Conservation (phyloP, 768 basidiomycete species). For the Agrocybe pediades region DNA sequence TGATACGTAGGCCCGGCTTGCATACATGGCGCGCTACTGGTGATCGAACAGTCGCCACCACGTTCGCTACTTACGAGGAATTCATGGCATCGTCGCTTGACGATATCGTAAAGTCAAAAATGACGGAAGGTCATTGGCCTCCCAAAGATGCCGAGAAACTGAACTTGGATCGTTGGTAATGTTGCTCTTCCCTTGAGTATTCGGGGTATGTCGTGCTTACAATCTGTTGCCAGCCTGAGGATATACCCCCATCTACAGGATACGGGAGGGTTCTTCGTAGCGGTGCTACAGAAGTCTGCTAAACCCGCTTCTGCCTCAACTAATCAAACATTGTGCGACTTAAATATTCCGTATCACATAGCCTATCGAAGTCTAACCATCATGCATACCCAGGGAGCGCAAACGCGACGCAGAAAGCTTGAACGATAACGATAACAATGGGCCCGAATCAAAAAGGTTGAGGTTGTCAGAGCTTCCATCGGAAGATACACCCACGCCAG, state of each 20-base stretch:
- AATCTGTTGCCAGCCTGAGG: conserved; percentile 59
- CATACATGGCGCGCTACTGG: conserved; percentile 77
- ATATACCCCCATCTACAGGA: conserved; percentile 96
- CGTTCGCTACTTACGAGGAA: conserved; percentile 61
- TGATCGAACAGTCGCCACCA: conserved; percentile 49
- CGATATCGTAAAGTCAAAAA: conserved; percentile 55
- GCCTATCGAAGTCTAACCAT: background rate
- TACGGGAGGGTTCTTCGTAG: conserved; percentile 98
- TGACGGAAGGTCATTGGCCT: conserved; percentile 81
- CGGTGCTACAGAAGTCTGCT: conserved; percentile 65
- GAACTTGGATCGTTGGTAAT: conserved; percentile 77
- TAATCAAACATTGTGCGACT: conserved; percentile 1
- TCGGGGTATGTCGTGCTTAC: background rate
- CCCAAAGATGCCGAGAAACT: conserved; percentile 61
- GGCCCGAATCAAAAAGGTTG: conserved; percentile 53
- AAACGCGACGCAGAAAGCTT: conserved; percentile 55
- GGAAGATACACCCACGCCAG: background rate
- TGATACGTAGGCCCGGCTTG: conserved; percentile 77
- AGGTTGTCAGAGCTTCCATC: conserved; percentile 18
- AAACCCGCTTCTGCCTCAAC: background rate
- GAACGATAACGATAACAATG: too few species aligned
- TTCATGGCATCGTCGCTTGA: conserved; percentile 54
- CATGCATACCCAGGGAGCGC: conserved; percentile 31
- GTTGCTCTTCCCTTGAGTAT: conserved; percentile 14
- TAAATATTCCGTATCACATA: background rate